phyloP scores from a whole-genome alignment of 2,329 filamentous ascomycete species.

The Sclerotinia nivalis region DNA sequence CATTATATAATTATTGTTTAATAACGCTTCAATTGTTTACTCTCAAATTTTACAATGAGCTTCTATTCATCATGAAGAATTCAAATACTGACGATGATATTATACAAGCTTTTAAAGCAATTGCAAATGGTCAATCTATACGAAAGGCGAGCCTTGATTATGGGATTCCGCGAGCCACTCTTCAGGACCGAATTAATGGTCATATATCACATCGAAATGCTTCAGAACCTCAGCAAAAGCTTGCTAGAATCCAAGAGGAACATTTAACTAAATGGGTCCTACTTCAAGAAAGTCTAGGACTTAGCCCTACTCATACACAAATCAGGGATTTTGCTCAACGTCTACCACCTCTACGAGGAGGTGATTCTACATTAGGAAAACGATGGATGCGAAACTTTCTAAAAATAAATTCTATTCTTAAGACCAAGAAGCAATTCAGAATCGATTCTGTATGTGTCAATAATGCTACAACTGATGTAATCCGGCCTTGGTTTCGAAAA shows the following conservation, averaged over 20 bases:
- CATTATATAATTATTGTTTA: no score
- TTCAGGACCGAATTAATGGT: slow-evolving; percentile 7
- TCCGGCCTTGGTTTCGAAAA: slow-evolving; percentile 23
- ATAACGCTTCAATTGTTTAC: no score
- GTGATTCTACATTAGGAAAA: slow-evolving; percentile 17
- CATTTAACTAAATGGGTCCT: slow-evolving; percentile 19
- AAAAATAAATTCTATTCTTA: slow-evolving; percentile 17
- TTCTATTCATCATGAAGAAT: no score
- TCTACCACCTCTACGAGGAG: not conserved
- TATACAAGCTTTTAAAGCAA: slow-evolving; percentile 3
- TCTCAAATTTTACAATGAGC: no score
- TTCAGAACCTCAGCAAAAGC: not conserved
- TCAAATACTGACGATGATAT: slow-evolving; percentile 25
- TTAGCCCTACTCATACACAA: slow-evolving; percentile 13
- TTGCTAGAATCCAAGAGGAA: not conserved
- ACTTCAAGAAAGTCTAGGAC: slow-evolving; percentile 15
- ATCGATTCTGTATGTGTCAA: slow-evolving; percentile 25
- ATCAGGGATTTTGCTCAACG: not conserved
- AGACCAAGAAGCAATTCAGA: slow-evolving; percentile 20
- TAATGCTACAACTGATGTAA: slow-evolving; percentile 20
- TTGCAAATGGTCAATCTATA: slow-evolving; percentile 6
- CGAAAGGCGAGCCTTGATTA: slow-evolving; percentile 2
- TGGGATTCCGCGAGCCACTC: not conserved
- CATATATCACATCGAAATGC: slow-evolving; percentile 10
- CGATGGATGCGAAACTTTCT: slow-evolving; percentile 15